phyloP scores from a whole-genome alignment of 2,329 filamentous ascomycete species.

The Diaporthe sp. region DNA sequence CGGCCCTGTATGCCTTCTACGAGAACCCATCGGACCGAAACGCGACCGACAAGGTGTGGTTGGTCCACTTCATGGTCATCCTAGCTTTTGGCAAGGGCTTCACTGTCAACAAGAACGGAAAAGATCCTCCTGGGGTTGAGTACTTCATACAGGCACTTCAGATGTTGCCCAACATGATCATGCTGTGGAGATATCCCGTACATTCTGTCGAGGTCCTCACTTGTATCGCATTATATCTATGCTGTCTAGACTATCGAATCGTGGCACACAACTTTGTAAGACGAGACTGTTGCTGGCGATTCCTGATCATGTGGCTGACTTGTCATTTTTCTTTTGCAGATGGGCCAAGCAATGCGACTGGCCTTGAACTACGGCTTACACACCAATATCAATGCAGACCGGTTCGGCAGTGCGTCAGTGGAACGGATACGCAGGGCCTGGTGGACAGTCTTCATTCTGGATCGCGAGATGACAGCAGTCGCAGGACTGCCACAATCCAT shows the following conservation, averaged over 20 bases:
- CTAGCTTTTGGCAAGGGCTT: slow-evolving; percentile 69
- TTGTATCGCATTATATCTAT: slow-evolving; percentile 63
- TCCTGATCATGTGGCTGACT: background rate
- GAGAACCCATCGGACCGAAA: slow-evolving; percentile 36
- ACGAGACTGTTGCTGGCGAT: background rate
- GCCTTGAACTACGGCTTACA: slow-evolving; percentile 64
- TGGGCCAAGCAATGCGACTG: slow-evolving; percentile 64
- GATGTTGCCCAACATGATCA: slow-evolving; percentile 39
- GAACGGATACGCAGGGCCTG: slow-evolving; percentile 63
- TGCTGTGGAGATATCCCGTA: slow-evolving; percentile 23
- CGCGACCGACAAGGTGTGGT: slow-evolving; percentile 54
- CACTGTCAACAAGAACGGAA: slow-evolving; percentile 53
- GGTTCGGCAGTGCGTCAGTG: slow-evolving; percentile 55
- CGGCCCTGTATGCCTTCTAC: slow-evolving; percentile 46
- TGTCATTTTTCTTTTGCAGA: slow-evolving; percentile 45
- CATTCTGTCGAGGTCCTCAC: slow-evolving; percentile 58
- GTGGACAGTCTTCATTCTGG: slow-evolving; percentile 67
- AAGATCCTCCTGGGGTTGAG: slow-evolving; percentile 59
- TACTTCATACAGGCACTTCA: slow-evolving; percentile 60
- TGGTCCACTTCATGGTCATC: slow-evolving; percentile 66
- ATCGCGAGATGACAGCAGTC: slow-evolving; percentile 65
- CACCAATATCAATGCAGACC: slow-evolving; percentile 59
- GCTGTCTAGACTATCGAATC: slow-evolving; percentile 11
- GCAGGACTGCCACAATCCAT: slow-evolving; percentile 65
- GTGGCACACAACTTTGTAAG: slow-evolving; percentile 22